phyloP scores from a whole-genome alignment of 2,329 filamentous ascomycete species.

The Claviceps maximensis region DNA sequence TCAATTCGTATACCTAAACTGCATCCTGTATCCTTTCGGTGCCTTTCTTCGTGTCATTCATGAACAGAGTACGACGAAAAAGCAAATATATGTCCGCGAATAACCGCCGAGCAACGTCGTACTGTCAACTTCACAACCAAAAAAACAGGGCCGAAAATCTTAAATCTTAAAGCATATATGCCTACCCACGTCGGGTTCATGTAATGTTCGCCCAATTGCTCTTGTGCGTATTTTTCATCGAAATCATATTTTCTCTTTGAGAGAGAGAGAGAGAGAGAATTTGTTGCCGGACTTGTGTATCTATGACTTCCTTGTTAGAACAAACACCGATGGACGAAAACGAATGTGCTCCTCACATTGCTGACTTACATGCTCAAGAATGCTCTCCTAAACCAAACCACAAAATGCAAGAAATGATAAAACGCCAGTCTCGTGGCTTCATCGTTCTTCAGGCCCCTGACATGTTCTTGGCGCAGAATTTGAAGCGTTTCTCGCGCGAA shows the following conservation, averaged over 20 bases:
- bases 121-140: neutral
- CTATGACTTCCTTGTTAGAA: neutral
- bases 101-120: neutral
- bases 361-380: conserved; percentile 1
- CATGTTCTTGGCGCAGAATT: neutral
- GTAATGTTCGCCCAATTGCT: neutral
- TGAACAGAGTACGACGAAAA: neutral
- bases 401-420: neutral
- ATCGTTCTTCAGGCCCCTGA: neutral
- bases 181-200: neutral
- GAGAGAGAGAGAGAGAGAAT: too few species aligned
- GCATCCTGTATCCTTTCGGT: neutral
- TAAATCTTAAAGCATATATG: neutral
- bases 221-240: neutral
- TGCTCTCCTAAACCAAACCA: neutral
- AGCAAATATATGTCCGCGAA: neutral
- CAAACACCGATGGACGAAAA: neutral
- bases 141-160: neutral
- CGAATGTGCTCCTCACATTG: neutral
- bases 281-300: neutral
- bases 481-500: neutral
- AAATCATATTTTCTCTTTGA: neutral
- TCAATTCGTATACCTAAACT: neutral
- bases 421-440: neutral
- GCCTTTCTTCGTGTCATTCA: too few species aligned